Base-by-base conservation (phyloP, 305 asterid genomes). In the Coffea humblotiana region DNA sequence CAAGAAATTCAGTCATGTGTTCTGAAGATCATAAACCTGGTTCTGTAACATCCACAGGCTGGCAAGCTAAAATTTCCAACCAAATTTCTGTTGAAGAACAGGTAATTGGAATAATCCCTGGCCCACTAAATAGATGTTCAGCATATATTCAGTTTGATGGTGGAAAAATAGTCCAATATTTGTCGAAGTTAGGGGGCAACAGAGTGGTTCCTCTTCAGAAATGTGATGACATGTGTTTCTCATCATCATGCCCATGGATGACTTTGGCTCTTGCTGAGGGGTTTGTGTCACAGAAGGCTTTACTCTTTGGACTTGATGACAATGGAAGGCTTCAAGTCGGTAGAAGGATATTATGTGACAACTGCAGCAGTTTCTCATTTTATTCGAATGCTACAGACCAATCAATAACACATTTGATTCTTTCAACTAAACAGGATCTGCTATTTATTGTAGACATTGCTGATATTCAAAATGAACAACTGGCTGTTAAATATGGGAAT, bases 261-360 rank as follows among this genome's bases (percentile, higher is more conserved):
- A 83, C 84, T 84, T 82, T 88, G 85, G 92, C 88, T 81, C 87
- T 84, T 10, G 84, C 88, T 78, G 89, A 77, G 73, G 88, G 83
- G 79, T 75, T 75, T 75, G 87, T 87, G 71, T 83, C 85, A 56
- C 89, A 84, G 75, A 92, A 83, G 61, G 80, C 87, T 14, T 83
- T 95, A 79, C 92, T 94, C 81, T 88, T 94, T 85, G 99, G 98
- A 81, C 97, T 95, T 43, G 99, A 95, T 75, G 89, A 88, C 82
- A 87, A 81, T 83, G 97, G 97, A 80, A 89, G 88, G 81, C 87
- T 94, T 77, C 95, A 91, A 43, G 87, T 86, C 43, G 89, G 89
- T 77, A 90, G 94, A 75, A 90, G 80, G 79, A 87, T 90, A 81
- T 60, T 94, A 71, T 94, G 98, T 83, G 91, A 88, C 89, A 94